Conservation (phyloP, 1,284 basidiomycete species). For the Ganoderma lucidum region DNA sequence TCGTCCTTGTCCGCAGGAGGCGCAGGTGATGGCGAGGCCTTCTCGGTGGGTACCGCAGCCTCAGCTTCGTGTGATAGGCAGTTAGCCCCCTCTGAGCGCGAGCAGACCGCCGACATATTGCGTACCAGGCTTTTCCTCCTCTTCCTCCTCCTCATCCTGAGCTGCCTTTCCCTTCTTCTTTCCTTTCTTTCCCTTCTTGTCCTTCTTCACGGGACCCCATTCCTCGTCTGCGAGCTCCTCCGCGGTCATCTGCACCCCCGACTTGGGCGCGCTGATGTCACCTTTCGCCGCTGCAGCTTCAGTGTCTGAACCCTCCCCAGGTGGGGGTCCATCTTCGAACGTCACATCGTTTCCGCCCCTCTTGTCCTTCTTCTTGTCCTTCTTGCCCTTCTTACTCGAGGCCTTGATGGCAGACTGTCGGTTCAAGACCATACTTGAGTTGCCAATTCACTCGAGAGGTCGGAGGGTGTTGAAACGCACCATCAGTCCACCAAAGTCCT, state of each 20-base stretch:
- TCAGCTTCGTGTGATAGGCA: constrained; percentile 4
- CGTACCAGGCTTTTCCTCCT: constrained; percentile 40
- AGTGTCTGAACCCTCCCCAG: constrained; percentile 45
- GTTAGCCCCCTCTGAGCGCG: background rate
- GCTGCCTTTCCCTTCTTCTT: constrained; percentile 64
- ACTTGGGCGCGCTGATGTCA: constrained; percentile 47
- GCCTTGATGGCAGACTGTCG: constrained; percentile 58
- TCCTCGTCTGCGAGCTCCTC: constrained; percentile 76
- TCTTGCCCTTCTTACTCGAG: constrained; percentile 60
- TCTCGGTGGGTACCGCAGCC: constrained; percentile 18
- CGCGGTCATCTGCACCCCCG: constrained; percentile 60
- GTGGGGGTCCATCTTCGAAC: constrained; percentile 45
- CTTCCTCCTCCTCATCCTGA: constrained; percentile 45
- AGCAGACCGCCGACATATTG: background rate
- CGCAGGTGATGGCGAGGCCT: constrained; percentile 42
- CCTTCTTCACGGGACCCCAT: constrained; percentile 66
- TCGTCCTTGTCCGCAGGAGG: constrained; percentile 38
- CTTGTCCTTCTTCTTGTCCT: constrained; percentile 76
- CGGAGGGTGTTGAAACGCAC: constrained; percentile 50
- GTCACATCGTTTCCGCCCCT: constrained; percentile 52
- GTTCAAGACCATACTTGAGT: background rate
- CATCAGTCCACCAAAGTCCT: constrained; percentile 87
- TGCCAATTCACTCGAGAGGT: background rate
- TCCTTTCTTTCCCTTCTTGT: constrained; percentile 62
- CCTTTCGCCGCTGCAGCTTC: constrained; percentile 46